Evolutionary conservation across 768 basidiomycete genomes (phyloP), one percentile per base, ranked within the genome.

Genomic region (Suillus ampliporus): DNA sequence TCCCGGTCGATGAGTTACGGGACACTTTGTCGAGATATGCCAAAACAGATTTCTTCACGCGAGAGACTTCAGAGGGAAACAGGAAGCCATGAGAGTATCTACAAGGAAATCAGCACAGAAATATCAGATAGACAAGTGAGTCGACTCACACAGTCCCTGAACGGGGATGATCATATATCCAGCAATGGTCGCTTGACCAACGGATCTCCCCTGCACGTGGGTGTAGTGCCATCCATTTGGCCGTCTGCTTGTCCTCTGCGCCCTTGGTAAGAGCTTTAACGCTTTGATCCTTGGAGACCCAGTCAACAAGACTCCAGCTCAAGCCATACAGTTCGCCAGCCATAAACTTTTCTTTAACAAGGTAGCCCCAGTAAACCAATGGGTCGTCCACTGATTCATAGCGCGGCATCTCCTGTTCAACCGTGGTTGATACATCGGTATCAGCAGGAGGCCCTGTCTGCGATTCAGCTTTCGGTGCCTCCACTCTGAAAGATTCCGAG

Each of bases 131-230:
- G 21, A 41, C 34, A 21, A 31, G 44, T 60, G 40, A 38, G 40
- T 51, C 34, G 57, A 28, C 92, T 71, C 80, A 95, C 88, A 97
- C 95, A 21, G 96, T 97, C 53, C 92, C 91, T 17, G 92, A 88
- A 54, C 94, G 89, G 2, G 97, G 97, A 77, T 98, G 97, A 72
- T 99, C 96, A 76, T 99, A 98, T 67, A 99, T 94, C 93, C 94
- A 97, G 76, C 97, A 99, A 31, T 90, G 86, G 72, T 99, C 96
- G 67, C 91, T 89, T 37, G 84, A 83, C 96, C 97, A 99, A 48
- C 94, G 86, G 44, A 99, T 86, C 67, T 90, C 84, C 34, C 83
- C 77, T 15, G 90, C 86, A 48, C 83, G 85, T 0, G 96, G 95
- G 77, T 97, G 96, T 58, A 88, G 71, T 21, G 84, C 82, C 87